Base-by-base conservation (phyloP, 2,329 filamentous ascomycete genomes). In the Aspergillus piperis region DNA sequence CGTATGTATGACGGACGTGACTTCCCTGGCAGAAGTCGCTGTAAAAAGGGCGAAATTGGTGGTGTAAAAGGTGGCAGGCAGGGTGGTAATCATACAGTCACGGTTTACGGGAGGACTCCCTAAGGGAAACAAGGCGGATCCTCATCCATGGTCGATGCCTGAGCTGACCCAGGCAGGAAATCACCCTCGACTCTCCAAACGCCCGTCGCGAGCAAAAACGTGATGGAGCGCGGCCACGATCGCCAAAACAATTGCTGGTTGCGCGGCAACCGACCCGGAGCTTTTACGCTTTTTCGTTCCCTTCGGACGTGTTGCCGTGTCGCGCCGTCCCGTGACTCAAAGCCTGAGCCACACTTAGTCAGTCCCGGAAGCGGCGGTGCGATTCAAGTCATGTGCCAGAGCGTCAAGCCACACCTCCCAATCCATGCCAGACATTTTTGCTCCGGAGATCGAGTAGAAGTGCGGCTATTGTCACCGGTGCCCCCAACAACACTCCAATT, bases 231-330 rank as follows among this genome's bases (percentile, higher is more conserved):
- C 59, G 61, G 57, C 51, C 59, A 61, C 64, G 62, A 61, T 61
- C 36, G 49, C 44, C 62, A 53, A 66, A 68, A 66, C 59, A 68
- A 52, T 19, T 8, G 11, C 0, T 27, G 38, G 74, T 77, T 74
- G 71, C 83, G 66, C 74, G 68, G 83, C 84, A 88, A 88, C 86
- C 71, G 3, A 36, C 41, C 67, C 17, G 27, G 47, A 19, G 23
- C 49, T 60, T 57, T 52, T 58, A 17, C 57, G 38, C 42, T 54
- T 58, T 60, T 50, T 23, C 13, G 39, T 49, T 17, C 32, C 39
- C 49, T 41, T 55, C 39, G 25, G 58, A 59, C 60, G 60, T 57
- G 60, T 64, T 48, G 21, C 53, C 61, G 58, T 59, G 59, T 62
- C 61, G 62, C 63, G 62, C 53, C 48, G 38, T 66, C 64, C 55